phyloP scores from a whole-genome alignment of 106 monocot genomes.

The Agapanthus africanus region DNA sequence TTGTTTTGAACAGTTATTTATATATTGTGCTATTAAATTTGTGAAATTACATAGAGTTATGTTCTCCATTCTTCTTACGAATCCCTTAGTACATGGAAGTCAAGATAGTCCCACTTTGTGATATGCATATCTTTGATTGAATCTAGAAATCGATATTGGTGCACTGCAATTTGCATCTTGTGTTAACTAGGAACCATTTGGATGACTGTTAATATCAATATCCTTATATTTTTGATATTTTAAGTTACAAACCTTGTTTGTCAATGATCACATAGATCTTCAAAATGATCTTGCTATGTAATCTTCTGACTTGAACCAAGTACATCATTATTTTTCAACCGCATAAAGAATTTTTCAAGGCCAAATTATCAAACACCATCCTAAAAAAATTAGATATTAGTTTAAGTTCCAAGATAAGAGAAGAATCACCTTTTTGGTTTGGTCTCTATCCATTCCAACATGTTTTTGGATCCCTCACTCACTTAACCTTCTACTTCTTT shows the following conservation, averaged over 20 bases:
- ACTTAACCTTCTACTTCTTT: too few species aligned
- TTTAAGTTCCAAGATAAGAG: too few species aligned
- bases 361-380: too few species aligned
- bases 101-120: not conserved
- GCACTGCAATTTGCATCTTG: too few species aligned
- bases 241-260: not conserved
- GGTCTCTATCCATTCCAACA: too few species aligned
- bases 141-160: not conserved
- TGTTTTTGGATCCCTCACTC: too few species aligned
- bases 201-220: not conserved
- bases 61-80: not conserved
- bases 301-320: too few species aligned
- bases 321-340: too few species aligned
- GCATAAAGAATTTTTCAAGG: too few species aligned
- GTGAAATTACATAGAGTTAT: not conserved
- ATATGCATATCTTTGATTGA: not conserved
- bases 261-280: not conserved
- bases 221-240: not conserved
- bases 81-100: not conserved
- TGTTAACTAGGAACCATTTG: not conserved
- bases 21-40: not conserved
- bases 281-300: not conserved
- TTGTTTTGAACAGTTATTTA: not conserved
- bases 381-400: too few species aligned
- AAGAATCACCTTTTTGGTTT: too few species aligned